These are phyloP conservation scores for Glycine soja DNA, from an alignment of 306 rosid genomes.

Conservation along the genomic window DNA sequence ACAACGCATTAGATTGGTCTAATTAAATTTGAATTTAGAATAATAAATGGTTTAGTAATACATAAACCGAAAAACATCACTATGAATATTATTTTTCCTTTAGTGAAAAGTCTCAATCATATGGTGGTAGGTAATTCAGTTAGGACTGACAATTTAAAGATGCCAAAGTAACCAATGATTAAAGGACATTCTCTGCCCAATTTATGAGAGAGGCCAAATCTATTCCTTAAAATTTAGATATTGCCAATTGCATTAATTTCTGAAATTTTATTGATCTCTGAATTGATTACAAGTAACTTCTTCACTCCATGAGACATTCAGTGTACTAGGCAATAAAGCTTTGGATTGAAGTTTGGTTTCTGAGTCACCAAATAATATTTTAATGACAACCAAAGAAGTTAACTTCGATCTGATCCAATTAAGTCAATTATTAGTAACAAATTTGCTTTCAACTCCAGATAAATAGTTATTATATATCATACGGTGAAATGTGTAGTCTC, in stretches of 20 bases:
- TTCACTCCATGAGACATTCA: slow-evolving; percentile 21
- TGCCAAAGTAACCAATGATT: slow-evolving; percentile 27
- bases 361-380: neutral
- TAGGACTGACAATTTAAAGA: slow-evolving; percentile 32
- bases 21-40: neutral
- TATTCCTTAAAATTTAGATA: slow-evolving; percentile 27
- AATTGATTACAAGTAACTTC: slow-evolving; percentile 19
- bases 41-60: neutral
- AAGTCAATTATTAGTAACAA: slow-evolving; percentile 26
- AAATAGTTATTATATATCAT: neutral
- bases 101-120: slow-evolving; percentile 45
- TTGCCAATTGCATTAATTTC: slow-evolving; percentile 15
- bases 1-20: neutral
- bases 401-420: slow-evolving; percentile 10
- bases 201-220: slow-evolving; percentile 27
- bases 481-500: neutral
- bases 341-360: slow-evolving; percentile 30
- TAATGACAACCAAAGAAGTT: slow-evolving; percentile 2
- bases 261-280: neutral
- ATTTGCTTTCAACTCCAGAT: slow-evolving; percentile 14
- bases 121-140: slow-evolving; percentile 54
- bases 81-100: slow-evolving; percentile 24
- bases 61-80: slow-evolving; percentile 4
- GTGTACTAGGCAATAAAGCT: neutral
- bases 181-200: slow-evolving; percentile 23